Conservation (phyloP, 257 asterid species). For the Asclepias syriaca region DNA sequence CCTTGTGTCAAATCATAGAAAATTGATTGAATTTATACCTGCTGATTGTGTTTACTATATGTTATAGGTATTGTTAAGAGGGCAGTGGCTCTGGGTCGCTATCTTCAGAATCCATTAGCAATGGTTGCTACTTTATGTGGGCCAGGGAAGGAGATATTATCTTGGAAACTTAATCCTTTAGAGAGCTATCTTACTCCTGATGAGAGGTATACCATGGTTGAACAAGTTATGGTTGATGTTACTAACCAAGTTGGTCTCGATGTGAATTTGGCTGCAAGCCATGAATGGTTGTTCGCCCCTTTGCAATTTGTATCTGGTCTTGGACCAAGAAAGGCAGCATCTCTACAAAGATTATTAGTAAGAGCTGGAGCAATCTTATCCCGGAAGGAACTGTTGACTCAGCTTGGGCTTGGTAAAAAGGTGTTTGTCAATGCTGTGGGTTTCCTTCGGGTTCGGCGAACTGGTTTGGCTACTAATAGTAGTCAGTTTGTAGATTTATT, state of each 20-base stretch:
- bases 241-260: conserved; percentile 97
- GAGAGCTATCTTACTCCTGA: conserved; percentile 91
- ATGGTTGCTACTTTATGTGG: conserved; percentile 93
- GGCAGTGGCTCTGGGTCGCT: conserved; percentile 93
- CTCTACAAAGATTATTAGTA: conserved; percentile 75
- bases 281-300: conserved; percentile 95
- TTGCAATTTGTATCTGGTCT: conserved; percentile 90
- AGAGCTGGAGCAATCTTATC: conserved; percentile 84
- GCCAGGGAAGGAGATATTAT: conserved; percentile 83
- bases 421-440: conserved; percentile 94
- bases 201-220: conserved; percentile 84
- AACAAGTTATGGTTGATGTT: conserved; percentile 89
- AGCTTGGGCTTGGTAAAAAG: conserved; percentile 80
- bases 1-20: conserved; percentile 7
- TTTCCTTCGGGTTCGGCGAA: conserved; percentile 77
- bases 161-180: conserved; percentile 84
- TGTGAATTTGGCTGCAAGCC: conserved; percentile 43
- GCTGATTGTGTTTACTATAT: not conserved
- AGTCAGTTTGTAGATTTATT: conserved; percentile 78
- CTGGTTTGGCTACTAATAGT: conserved; percentile 82
- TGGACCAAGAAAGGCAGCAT: conserved; percentile 95
- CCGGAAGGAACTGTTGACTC: conserved; percentile 75
- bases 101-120: conserved; percentile 86
- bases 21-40: not conserved
- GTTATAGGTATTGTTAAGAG: conserved; percentile 79